Conservation (phyloP, 2,329 filamentous ascomycete species). For the Scedosporium boydii region DNA sequence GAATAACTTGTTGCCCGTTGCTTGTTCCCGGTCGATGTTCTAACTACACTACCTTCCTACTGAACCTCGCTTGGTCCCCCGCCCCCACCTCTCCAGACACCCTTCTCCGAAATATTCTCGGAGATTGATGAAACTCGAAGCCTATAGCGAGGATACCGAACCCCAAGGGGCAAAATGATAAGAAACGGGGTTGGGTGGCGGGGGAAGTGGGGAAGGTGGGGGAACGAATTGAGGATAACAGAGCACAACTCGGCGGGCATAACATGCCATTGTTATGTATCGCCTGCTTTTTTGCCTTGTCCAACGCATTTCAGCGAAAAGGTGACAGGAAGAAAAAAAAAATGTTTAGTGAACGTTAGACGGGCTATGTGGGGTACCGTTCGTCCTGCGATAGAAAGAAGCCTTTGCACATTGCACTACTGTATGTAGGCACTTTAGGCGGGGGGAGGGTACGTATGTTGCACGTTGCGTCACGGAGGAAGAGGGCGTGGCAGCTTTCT, state of each 20-base stretch:
- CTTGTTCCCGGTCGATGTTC: neutral
- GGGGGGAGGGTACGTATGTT: too few species aligned
- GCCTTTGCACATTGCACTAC: too few species aligned
- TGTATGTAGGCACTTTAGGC: too few species aligned
- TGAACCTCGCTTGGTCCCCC: neutral
- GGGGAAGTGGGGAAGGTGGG: neutral
- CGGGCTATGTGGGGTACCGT: too few species aligned
- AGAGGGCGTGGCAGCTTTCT: too few species aligned
- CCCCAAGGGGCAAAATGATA: neutral
- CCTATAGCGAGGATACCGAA: neutral
- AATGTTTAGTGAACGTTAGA: neutral
- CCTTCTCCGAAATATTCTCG: neutral
- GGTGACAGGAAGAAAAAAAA: neutral
- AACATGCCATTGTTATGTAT: neutral
- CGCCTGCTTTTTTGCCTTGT: too few species aligned
- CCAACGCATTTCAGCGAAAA: too few species aligned
- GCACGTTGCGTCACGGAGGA: too few species aligned
- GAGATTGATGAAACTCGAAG: neutral
- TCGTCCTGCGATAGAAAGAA: too few species aligned
- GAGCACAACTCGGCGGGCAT: neutral
- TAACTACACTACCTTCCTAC: neutral
- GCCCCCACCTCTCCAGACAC: neutral
- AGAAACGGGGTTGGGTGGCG: neutral
- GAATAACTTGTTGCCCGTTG: neutral
- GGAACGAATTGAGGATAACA: neutral